Percentiles rank a stretch among this genome's conserved stretches.
Evolutionary conservation across 768 basidiomycete species (phyloP).

Genomic region (Collybia nuda): DNA sequence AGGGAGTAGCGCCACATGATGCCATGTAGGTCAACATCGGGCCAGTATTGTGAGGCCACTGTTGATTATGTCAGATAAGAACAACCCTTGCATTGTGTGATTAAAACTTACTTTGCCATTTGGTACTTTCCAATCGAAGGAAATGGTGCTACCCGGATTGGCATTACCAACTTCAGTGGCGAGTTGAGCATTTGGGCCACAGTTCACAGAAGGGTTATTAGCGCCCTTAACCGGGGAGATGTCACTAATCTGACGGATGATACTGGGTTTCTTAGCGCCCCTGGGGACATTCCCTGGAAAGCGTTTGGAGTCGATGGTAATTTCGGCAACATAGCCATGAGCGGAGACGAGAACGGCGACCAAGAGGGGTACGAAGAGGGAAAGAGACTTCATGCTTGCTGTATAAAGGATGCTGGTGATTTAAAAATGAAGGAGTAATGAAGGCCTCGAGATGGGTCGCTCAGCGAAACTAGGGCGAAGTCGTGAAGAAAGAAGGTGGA

Average conservation of each 20-base stretch:
- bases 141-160: slow-evolving; percentile 56
- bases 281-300: slow-evolving; percentile 35
- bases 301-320: slow-evolving; percentile 38
- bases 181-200: slow-evolving; percentile 52
- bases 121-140: slow-evolving; percentile 57
- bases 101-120: slow-evolving; percentile 30
- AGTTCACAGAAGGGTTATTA: slow-evolving; percentile 55
- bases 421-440: neutral
- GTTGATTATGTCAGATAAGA: neutral
- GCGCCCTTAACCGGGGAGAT: slow-evolving; percentile 52
- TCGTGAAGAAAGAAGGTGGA: neutral
- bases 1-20: slow-evolving; percentile 53
- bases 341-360: slow-evolving; percentile 37
- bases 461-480: slow-evolving; percentile 1
- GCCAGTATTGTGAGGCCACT: slow-evolving; percentile 59
- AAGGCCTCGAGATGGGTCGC: neutral
- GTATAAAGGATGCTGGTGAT: neutral
- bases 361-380: slow-evolving; percentile 31
- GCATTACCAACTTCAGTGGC: slow-evolving; percentile 53
- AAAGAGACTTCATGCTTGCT: slow-evolving; percentile 19
- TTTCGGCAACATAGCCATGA: slow-evolving; percentile 40
- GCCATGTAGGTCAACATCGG: slow-evolving; percentile 79
- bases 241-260: slow-evolving; percentile 39
- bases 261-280: slow-evolving; percentile 22
- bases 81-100: neutral